Percentiles rank a stretch among this genome's conserved stretches.
These are phyloP conservation scores for Podospora bellae-mahoneyi DNA, from an alignment of 495 filamentous ascomycete genomes.

Conservation along the genomic window DNA sequence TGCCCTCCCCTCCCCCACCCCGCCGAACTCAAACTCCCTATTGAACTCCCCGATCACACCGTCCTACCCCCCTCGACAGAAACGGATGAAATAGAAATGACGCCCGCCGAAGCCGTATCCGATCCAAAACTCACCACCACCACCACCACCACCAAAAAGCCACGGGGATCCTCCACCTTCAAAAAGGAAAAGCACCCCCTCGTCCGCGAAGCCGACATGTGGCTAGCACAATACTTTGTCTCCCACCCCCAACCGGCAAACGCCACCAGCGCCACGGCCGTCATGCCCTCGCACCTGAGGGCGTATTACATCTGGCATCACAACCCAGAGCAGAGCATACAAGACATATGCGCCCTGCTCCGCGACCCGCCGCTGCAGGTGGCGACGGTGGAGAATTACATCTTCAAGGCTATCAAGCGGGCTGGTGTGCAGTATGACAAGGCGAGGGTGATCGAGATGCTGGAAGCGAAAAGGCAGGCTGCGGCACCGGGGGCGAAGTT, in stretches of 20 bases:
- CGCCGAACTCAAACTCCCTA: conserved; percentile 63
- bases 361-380: conserved; percentile 54
- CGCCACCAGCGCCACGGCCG: background rate
- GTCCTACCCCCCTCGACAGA: conserved; percentile 25
- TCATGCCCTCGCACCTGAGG: conserved; percentile 43
- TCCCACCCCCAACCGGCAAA: conserved; percentile 20
- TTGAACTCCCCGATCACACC: conserved; percentile 43
- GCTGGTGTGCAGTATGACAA: conserved; percentile 43
- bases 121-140: background rate
- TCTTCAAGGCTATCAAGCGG: conserved; percentile 40
- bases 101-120: conserved; percentile 8
- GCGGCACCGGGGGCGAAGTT: background rate
- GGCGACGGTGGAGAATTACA: conserved; percentile 50
- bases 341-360: conserved; percentile 47
- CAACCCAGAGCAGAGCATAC: conserved; percentile 40
- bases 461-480: background rate
- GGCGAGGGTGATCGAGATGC: conserved; percentile 35
- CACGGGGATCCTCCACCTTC: background rate
- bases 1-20: conserved; percentile 63
- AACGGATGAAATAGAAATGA: conserved; percentile 23
- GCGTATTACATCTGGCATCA: conserved; percentile 61
- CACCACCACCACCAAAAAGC: conserved; percentile 6
- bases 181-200: conserved; percentile 27
- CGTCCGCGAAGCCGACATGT: conserved; percentile 37
- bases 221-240: conserved; percentile 31